Percentiles rank a stretch among this genome's conserved stretches.
Evolutionary conservation across 805 yeast genomes (phyloP).

Genomic region (Tetrapisispora nanseiensis): DNA sequence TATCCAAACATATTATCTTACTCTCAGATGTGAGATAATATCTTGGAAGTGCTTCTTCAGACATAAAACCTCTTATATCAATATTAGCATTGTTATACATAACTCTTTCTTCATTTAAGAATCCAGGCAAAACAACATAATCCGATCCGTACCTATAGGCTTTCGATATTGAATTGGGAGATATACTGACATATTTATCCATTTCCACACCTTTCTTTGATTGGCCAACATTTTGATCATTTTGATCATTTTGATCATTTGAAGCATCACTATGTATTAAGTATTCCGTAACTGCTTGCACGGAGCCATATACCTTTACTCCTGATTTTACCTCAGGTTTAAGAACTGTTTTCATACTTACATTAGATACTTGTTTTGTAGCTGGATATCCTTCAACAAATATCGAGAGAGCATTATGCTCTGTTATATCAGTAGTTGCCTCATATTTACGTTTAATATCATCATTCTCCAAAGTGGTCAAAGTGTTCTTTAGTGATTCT

Average conservation of each 20-base stretch:
- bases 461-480: background rate
- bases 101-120: conserved; percentile 33
- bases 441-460: conserved; percentile 1
- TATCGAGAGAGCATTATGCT: conserved; percentile 28
- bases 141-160: conserved; percentile 63
- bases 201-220: conserved; percentile 14
- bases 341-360: conserved; percentile 15
- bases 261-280: conserved; percentile 14
- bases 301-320: conserved; percentile 8
- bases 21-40: conserved; percentile 55
- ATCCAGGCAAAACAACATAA: conserved; percentile 42
- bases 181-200: conserved; percentile 23
- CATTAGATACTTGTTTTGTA: conserved; percentile 27
- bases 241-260: too few relatives aligned
- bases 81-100: conserved; percentile 43
- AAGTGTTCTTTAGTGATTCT: background rate
- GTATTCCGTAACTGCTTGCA: conserved; percentile 19
- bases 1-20: conserved; percentile 37
- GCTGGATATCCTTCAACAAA: conserved; percentile 53
- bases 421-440: background rate
- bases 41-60: conserved; percentile 39
- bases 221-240: too few relatives aligned
- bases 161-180: conserved; percentile 35
- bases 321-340: conserved; percentile 7
- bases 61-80: conserved; percentile 55